These are phyloP conservation scores for Verticillium dahliae DNA, from an alignment of 2,329 filamentous ascomycete genomes.

Conservation along the genomic window DNA sequence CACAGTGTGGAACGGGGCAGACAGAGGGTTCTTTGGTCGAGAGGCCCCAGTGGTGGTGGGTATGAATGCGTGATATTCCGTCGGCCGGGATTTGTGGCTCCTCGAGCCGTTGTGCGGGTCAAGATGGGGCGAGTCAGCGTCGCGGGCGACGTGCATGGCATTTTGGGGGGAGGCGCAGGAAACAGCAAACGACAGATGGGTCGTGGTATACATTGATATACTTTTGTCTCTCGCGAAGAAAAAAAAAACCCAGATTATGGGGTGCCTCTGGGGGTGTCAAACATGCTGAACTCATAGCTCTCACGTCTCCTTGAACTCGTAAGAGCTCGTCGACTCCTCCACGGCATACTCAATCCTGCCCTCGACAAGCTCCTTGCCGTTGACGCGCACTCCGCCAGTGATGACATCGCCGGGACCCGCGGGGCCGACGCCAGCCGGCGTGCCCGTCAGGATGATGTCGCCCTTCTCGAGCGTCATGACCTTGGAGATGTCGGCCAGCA, in stretches of 20 bases:
- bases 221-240: background rate
- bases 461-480: conserved; percentile 92
- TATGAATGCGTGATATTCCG: background rate
- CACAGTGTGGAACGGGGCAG: background rate
- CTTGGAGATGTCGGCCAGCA: conserved; percentile 84
- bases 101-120: background rate
- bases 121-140: background rate
- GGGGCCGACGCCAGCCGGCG: conserved; percentile 88
- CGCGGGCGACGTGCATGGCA: background rate
- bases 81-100: background rate
- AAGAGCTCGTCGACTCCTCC: conserved; percentile 70
- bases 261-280: background rate
- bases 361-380: conserved; percentile 78
- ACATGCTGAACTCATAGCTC: background rate
- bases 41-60: background rate
- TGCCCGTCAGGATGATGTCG: conserved; percentile 93
- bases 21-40: background rate
- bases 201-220: background rate
- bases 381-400: conserved; percentile 72
- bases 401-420: conserved; percentile 84
- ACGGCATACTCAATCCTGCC: conserved; percentile 78
- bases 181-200: background rate
- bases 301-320: conserved; percentile 69
- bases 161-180: background rate
- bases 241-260: background rate